These are phyloP conservation scores for Pseudopyrenochaeta lycopersici DNA, from an alignment of 2,329 filamentous ascomycete genomes.

Conservation along the genomic window DNA sequence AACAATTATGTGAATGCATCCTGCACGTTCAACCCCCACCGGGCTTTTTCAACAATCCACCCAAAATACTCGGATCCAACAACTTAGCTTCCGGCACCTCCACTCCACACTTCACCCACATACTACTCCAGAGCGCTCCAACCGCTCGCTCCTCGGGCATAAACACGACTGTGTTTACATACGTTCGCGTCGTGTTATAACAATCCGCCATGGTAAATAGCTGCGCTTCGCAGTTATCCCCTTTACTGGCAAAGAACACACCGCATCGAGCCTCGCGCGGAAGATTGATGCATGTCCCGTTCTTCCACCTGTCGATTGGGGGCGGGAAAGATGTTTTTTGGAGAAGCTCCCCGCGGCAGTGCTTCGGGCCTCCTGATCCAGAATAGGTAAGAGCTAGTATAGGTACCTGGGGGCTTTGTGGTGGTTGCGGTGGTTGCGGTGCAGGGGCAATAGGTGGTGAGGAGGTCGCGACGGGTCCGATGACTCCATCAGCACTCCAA, in stretches of 20 bases:
- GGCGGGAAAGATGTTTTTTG: slow-evolving; percentile 35
- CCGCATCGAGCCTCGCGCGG: slow-evolving; percentile 44
- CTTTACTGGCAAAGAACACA: slow-evolving; percentile 44
- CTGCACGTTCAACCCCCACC: slow-evolving; percentile 22
- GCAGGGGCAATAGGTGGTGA: slow-evolving; percentile 14
- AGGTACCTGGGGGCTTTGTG: slow-evolving; percentile 28
- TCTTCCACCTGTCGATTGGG: slow-evolving; percentile 35
- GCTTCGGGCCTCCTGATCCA: slow-evolving; percentile 45
- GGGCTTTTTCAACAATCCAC: slow-evolving; percentile 38
- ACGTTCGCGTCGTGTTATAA: slow-evolving; percentile 36
- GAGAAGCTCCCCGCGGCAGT: slow-evolving; percentile 44
- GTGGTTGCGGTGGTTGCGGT: slow-evolving; percentile 15
- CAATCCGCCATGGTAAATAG: slow-evolving; percentile 42
- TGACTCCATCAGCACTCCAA: slow-evolving; percentile 32
- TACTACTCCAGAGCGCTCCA: slow-evolving; percentile 46
- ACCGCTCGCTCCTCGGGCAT: slow-evolving; percentile 46
- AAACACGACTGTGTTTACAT: slow-evolving; percentile 46
- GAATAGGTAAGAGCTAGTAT: slow-evolving; percentile 45
- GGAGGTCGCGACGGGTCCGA: slow-evolving; percentile 28
- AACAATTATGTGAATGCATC: neutral
- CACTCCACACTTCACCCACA: slow-evolving; percentile 45
- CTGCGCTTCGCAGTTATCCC: slow-evolving; percentile 46
- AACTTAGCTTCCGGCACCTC: slow-evolving; percentile 39
- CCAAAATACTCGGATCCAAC: slow-evolving; percentile 39
- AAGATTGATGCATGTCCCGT: slow-evolving; percentile 44